Evolutionary conservation across 495 filamentous ascomycete species (phyloP), one percentile per base, ranked within the genome.

Genomic region (Penicillium simplicissimum): DNA sequence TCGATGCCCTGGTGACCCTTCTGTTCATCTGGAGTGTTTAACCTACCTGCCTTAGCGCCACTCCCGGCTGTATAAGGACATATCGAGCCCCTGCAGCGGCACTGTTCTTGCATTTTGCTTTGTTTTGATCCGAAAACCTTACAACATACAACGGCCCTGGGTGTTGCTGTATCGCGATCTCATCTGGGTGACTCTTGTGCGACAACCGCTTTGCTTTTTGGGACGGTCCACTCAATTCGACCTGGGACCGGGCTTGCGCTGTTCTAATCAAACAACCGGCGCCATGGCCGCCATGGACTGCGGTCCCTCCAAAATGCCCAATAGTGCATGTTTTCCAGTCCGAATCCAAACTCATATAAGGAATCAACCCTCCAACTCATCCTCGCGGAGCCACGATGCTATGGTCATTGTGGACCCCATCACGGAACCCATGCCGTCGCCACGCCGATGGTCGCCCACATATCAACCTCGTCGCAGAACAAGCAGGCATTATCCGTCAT

Each of bases 371-470:
- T 72, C 65, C 14, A 47, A 64, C 57, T 61, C 62, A 45, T 68
- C 67, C 14, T 58, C 60, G n/a, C 35, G 64, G n/a, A 70, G 63
- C 67, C 67, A 66, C 49, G 65, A 70, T 64, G 55, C 52, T 2
- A 68, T 64, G 42, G 4, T 62, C 21, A 45, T 52, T 52, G 58
- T 33, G 10, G 69, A 70, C 3, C 60, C 52, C 13, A 61, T 72
- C 31, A 58, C 35, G 13, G 69, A 70, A 6, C 64, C 55, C n/a
- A 64, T 72, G 28, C 69, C 69, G 21, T 72, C 69, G 36, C 69
- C 69, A 36, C 69, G 69, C 53, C 60, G 69, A 59, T 72, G 69
- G 69, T 72, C 69, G 45, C 69, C 69, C 14, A 72, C 69, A 60
- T 72, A 70, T 60, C 61, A 68, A 55, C 69, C 69, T 48, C 62